Percentiles rank a stretch among this genome's conserved stretches.
phyloP scores from a whole-genome alignment of 306 rosid species.

The Inga oerstediana region DNA sequence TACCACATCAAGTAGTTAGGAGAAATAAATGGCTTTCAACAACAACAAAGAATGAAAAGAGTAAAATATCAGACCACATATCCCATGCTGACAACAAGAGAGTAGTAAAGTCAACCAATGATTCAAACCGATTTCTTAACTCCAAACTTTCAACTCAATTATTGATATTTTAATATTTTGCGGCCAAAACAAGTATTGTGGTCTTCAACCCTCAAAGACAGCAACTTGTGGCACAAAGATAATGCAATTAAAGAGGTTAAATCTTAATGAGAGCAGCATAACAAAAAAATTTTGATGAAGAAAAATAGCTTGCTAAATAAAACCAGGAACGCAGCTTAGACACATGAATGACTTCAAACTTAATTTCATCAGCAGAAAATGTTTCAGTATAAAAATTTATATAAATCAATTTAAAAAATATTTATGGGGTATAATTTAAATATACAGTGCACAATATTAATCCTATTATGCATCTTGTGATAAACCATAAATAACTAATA shows the following conservation, averaged over 20 bases:
- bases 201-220: background rate
- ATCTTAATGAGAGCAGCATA: background rate
- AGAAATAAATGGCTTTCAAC: background rate
- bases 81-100: background rate
- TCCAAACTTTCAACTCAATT: background rate
- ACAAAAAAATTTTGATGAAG: background rate
- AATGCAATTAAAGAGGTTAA: constrained; percentile 1
- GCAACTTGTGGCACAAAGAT: background rate
- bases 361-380: background rate
- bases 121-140: background rate
- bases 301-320: background rate
- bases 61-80: background rate
- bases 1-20: background rate
- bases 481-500: background rate
- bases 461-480: background rate
- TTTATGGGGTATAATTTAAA: background rate
- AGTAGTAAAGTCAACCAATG: background rate
- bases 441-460: background rate
- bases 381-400: background rate
- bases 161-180: constrained; percentile 7
- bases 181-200: background rate
- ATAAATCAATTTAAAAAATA: background rate
- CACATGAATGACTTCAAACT: background rate
- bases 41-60: background rate
- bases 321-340: background rate